A percentile compares a stretch with the other conserved stretches of the same genome.
These are phyloP conservation scores for Acanthamoeba sp. DNA, from an alignment of 208 protist genomes.

Conservation along the genomic window DNA sequence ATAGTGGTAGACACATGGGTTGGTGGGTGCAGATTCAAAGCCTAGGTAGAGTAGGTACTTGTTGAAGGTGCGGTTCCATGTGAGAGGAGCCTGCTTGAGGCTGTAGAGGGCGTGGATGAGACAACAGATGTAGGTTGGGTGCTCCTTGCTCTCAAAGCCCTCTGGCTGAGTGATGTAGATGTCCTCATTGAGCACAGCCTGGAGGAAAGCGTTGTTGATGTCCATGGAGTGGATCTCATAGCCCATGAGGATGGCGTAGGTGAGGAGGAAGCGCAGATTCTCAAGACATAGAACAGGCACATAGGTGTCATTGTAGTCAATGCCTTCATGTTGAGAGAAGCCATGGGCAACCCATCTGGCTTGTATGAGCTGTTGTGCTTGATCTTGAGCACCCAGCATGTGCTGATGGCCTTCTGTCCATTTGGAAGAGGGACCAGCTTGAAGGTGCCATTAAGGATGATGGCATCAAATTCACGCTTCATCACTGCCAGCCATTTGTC, in stretches of 20 bases:
- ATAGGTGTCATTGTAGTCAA: conserved; percentile 35
- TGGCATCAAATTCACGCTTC: no score
- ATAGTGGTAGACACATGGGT: conserved; percentile 32
- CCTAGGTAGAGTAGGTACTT: neutral
- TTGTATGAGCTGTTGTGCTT: neutral
- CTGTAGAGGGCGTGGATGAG: conserved; percentile 33
- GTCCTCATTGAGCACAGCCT: neutral
- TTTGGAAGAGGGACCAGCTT: no score
- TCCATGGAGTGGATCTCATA: neutral
- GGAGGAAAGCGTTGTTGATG: conserved; percentile 15
- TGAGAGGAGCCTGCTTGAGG: conserved; percentile 26
- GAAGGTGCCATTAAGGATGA: no score
- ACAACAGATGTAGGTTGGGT: conserved; percentile 34
- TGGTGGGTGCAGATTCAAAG: neutral
- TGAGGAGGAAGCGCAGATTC: conserved; percentile 8
- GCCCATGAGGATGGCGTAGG: neutral
- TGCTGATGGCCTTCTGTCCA: neutral
- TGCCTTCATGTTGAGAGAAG: neutral
- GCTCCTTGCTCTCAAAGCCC: neutral
- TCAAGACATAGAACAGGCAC: neutral
- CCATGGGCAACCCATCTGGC: neutral
- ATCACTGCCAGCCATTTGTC: no score
- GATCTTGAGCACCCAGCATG: neutral
- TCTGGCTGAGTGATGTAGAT: conserved; percentile 50
- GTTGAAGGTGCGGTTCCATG: conserved; percentile 25